A percentile compares a stretch with the other conserved stretches of the same genome.
Conservation (phyloP, 2,329 filamentous ascomycete genomes). For the Hysterium pulicare region DNA sequence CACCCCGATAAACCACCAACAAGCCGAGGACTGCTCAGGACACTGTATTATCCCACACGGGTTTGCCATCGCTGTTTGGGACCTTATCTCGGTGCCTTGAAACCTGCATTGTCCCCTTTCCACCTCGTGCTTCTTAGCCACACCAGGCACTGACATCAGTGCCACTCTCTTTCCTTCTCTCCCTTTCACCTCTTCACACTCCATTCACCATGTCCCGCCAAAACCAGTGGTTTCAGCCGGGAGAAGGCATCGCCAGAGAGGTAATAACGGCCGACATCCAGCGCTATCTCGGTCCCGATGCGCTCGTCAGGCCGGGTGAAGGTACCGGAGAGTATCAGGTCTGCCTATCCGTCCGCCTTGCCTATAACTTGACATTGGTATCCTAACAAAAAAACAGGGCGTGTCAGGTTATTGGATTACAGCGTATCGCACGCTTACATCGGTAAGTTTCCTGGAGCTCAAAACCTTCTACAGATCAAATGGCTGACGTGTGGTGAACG, state of each 20-base stretch:
- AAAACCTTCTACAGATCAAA: slow-evolving; percentile 1
- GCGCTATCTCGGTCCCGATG: slow-evolving; percentile 50
- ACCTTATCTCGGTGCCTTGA: slow-evolving; percentile 28
- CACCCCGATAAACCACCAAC: slow-evolving; percentile 19
- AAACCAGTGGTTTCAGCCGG: slow-evolving; percentile 50
- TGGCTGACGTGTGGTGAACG: slow-evolving; percentile 16
- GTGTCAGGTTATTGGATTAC: slow-evolving; percentile 51
- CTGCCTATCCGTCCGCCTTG: slow-evolving; percentile 18
- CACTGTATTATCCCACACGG: slow-evolving; percentile 22
- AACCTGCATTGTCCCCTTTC: slow-evolving; percentile 26
- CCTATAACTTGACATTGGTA: slow-evolving; percentile 2
- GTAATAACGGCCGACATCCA: slow-evolving; percentile 53
- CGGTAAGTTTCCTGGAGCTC: slow-evolving; percentile 35
- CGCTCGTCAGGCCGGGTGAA: slow-evolving; percentile 46
- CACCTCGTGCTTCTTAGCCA: slow-evolving; percentile 34
- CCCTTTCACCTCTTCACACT: slow-evolving; percentile 20
- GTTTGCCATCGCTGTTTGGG: slow-evolving; percentile 15
- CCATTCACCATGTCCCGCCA: slow-evolving; percentile 14
- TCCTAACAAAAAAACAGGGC: slow-evolving; percentile 31
- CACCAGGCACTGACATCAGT: slow-evolving; percentile 34
- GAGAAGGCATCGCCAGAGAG: slow-evolving; percentile 50
- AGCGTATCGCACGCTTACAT: slow-evolving; percentile 49
- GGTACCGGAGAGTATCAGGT: slow-evolving; percentile 46
- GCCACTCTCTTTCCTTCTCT: slow-evolving; percentile 17
- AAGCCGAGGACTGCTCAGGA: slow-evolving; percentile 21